These are phyloP conservation scores for Ligustrum vulgare DNA, from an alignment of 257 asterid species.

Conservation along the genomic window DNA sequence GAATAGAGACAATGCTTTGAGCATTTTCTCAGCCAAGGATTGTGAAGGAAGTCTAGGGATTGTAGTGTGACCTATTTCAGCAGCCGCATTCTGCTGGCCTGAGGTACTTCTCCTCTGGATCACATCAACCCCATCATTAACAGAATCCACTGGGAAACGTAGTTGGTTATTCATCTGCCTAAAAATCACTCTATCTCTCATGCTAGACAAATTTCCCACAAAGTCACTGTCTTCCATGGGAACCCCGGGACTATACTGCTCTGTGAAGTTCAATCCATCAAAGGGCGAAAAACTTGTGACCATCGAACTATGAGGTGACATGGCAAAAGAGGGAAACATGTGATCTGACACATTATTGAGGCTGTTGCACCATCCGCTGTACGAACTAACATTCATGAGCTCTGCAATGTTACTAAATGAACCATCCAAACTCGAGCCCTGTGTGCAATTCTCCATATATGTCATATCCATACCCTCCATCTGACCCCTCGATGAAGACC, in stretches of 20 bases:
- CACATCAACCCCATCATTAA: conserved; percentile 22
- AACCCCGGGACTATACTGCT: conserved; percentile 18
- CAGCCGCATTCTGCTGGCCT: conserved; percentile 13
- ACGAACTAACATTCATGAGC: conserved; percentile 34
- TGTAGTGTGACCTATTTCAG: conserved; percentile 7
- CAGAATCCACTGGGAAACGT: conserved; percentile 14
- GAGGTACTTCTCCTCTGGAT: conserved; percentile 18
- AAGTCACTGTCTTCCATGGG: conserved; percentile 12
- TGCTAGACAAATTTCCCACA: conserved; percentile 12
- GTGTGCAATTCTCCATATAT: conserved; percentile 35
- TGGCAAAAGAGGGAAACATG: conserved; percentile 28
- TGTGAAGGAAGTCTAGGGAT: conserved; percentile 44
- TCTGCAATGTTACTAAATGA: conserved; percentile 44
- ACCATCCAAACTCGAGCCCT: conserved; percentile 44
- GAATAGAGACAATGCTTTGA: conserved; percentile 47
- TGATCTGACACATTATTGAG: conserved; percentile 32
- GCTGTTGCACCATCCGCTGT: conserved; percentile 43
- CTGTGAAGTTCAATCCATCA: conserved; percentile 30
- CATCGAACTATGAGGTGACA: conserved; percentile 32
- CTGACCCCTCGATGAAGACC: conserved; percentile 37
- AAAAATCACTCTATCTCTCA: conserved; percentile 24
- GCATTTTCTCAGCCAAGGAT: conserved; percentile 56
- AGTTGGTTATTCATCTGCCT: conserved; percentile 25
- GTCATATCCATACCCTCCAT: conserved; percentile 39
- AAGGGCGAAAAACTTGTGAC: conserved; percentile 20